Evolutionary conservation across 139 green algal species (phyloP).

Genomic region (Ettlia oleoabundans): DNA sequence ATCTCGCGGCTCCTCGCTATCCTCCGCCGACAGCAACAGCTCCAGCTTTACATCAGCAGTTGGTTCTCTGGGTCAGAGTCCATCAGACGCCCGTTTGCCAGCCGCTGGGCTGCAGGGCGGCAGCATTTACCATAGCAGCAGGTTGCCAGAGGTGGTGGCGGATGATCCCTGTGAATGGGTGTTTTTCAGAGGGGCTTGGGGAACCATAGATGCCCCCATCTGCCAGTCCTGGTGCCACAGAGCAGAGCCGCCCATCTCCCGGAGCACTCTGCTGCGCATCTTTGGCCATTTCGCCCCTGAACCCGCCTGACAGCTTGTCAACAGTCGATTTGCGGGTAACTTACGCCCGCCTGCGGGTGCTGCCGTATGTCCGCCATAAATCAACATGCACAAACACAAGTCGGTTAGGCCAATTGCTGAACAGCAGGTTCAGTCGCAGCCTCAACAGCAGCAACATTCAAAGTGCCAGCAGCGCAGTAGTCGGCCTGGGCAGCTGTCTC

Average conservation of each 20-base stretch:
- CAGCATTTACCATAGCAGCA: not conserved
- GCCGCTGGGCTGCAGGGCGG: not conserved
- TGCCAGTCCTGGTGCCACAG: conserved; percentile 24
- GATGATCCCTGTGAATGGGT: conserved; percentile 28
- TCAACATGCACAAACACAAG: too few relatives aligned
- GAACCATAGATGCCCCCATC: conserved; percentile 10
- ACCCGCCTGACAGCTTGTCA: not conserved
- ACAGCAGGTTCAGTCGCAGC: too few relatives aligned
- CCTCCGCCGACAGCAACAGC: not conserved
- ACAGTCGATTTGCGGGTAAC: too few relatives aligned
- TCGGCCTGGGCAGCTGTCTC: too few relatives aligned
- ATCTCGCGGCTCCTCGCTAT: not conserved
- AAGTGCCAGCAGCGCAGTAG: too few relatives aligned
- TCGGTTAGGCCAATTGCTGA: too few relatives aligned
- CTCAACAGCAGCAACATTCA: too few relatives aligned
- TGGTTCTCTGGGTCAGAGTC: not conserved
- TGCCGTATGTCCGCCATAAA: too few relatives aligned
- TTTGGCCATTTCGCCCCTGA: conserved; percentile 15
- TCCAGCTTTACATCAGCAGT: not conserved
- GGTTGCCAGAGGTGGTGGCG: not conserved
- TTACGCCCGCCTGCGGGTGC: too few relatives aligned
- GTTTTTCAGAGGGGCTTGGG: conserved; percentile 35
- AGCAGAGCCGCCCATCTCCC: conserved; percentile 31
- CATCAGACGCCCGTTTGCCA: not conserved
- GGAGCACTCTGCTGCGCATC: conserved; percentile 18